These are phyloP conservation scores for Yamadazyma blattariae DNA, from an alignment of 1,139 yeast genomes.

Conservation along the genomic window DNA sequence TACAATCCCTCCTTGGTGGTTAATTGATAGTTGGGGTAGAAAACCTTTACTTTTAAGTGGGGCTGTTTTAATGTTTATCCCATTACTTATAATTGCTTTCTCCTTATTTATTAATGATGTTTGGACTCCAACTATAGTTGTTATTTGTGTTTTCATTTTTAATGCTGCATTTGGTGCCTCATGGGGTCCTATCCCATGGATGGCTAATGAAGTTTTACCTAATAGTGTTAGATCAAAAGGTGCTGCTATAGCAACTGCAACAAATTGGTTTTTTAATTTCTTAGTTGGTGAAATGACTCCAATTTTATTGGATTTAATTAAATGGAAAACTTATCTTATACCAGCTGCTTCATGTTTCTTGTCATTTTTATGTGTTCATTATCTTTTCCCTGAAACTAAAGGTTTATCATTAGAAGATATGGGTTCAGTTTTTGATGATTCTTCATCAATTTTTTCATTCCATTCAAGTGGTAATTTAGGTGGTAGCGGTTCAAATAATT, in stretches of 20 bases:
- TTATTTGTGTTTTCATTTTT: slow-evolving; percentile 68
- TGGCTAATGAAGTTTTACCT: slow-evolving; percentile 88
- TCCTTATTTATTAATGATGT: slow-evolving; percentile 58
- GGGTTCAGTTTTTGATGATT: slow-evolving; percentile 51
- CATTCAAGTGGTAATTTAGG: slow-evolving; percentile 26
- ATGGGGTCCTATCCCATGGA: slow-evolving; percentile 97
- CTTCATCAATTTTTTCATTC: slow-evolving; percentile 42
- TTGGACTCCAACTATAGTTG: slow-evolving; percentile 71
- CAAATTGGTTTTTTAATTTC: slow-evolving; percentile 94
- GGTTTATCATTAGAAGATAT: slow-evolving; percentile 55
- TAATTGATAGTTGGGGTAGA: slow-evolving; percentile 90
- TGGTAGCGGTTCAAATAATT: too few species aligned
- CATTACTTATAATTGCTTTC: slow-evolving; percentile 64
- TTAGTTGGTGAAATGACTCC: slow-evolving; percentile 92
- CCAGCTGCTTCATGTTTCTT: slow-evolving; percentile 76
- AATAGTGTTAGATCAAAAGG: slow-evolving; percentile 87
- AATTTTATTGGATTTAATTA: slow-evolving; percentile 68
- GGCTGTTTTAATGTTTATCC: slow-evolving; percentile 72
- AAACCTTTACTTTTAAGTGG: slow-evolving; percentile 78
- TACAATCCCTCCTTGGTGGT: slow-evolving; percentile 88
- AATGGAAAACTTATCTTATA: slow-evolving; percentile 78
- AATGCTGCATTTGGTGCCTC: slow-evolving; percentile 85
- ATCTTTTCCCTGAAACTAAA: slow-evolving; percentile 53
- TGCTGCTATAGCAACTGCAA: slow-evolving; percentile 86
- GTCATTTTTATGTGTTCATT: slow-evolving; percentile 56